Evolutionary conservation across 805 yeast genomes (phyloP).

Genomic region (Geotrichum ghanense): DNA sequence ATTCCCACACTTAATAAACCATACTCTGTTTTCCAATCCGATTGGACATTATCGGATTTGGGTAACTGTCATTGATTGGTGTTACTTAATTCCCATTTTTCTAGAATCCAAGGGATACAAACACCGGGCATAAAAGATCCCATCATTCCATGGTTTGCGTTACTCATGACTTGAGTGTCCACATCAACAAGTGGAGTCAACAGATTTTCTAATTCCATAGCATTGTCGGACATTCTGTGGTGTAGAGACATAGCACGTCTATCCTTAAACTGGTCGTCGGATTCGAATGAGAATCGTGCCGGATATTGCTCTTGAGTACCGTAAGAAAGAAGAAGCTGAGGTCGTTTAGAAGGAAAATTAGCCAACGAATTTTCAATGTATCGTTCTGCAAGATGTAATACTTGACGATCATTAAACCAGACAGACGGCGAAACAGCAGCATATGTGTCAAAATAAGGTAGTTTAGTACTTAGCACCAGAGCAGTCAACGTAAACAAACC

Average conservation of each 20-base stretch:
- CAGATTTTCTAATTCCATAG: not conserved
- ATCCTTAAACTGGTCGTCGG: not conserved
- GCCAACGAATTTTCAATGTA: not conserved
- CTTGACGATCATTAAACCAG: not conserved
- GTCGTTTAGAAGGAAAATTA: not conserved
- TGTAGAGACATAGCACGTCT: not conserved
- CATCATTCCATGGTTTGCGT: not conserved
- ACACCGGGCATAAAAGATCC: not conserved
- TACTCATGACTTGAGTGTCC: not conserved
- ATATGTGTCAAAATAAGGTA: not conserved
- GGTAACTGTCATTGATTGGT: no score
- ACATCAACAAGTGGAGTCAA: not conserved
- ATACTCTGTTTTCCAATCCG: no score
- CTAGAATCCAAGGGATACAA: not conserved
- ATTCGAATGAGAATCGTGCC: not conserved
- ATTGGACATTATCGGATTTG: no score
- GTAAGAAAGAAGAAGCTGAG: not conserved
- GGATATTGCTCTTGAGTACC: not conserved
- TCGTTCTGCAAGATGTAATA: not conserved
- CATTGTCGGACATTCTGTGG: slow-evolving; percentile 1
- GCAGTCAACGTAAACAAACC: not conserved
- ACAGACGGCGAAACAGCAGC: not conserved
- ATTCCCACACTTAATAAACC: no score
- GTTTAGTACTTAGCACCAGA: not conserved
- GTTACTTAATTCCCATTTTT: not conserved